A percentile compares a stretch with the other conserved stretches of the same genome.
phyloP scores from a whole-genome alignment of 208 protist genomes.

The Porcisia hertigi region DNA sequence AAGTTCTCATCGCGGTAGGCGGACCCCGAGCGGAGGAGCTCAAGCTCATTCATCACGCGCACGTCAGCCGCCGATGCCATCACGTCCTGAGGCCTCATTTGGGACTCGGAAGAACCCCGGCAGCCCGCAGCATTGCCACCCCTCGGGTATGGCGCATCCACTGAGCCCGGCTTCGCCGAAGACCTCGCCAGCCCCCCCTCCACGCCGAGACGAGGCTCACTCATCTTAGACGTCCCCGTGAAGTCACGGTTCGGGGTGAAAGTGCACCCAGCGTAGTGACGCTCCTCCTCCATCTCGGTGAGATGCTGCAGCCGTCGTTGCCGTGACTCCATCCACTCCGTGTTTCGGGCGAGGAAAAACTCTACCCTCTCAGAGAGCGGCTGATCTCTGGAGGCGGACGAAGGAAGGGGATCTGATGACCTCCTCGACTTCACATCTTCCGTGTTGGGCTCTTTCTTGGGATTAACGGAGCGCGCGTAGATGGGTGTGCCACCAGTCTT shows the following conservation, averaged over 20 bases:
- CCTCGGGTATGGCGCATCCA: neutral
- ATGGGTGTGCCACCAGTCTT: conserved; percentile 40
- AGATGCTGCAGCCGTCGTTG: conserved; percentile 24
- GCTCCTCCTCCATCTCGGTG: conserved; percentile 24
- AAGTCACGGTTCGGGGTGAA: conserved; percentile 31
- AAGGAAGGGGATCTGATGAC: neutral
- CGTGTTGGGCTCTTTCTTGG: neutral
- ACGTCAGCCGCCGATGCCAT: conserved; percentile 59
- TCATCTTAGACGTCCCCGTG: neutral
- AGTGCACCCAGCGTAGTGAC: conserved; percentile 25
- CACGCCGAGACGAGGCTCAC: neutral
- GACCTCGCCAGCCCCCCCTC: neutral
- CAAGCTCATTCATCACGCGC: conserved; percentile 69
- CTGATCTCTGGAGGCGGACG: neutral
- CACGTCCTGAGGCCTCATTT: conserved; percentile 29
- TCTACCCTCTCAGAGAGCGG: conserved; percentile 20
- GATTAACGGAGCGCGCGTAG: conserved; percentile 32
- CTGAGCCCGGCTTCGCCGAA: neutral
- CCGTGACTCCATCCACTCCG: conserved; percentile 40
- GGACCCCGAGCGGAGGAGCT: conserved; percentile 58
- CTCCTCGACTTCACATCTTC: neutral
- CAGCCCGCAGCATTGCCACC: neutral
- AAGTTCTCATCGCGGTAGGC: conserved; percentile 39
- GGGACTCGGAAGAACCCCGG: conserved; percentile 12
- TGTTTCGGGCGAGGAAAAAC: conserved; percentile 43